phyloP scores from a whole-genome alignment of 805 yeast genomes.

The Metschnikowia sp. region DNA sequence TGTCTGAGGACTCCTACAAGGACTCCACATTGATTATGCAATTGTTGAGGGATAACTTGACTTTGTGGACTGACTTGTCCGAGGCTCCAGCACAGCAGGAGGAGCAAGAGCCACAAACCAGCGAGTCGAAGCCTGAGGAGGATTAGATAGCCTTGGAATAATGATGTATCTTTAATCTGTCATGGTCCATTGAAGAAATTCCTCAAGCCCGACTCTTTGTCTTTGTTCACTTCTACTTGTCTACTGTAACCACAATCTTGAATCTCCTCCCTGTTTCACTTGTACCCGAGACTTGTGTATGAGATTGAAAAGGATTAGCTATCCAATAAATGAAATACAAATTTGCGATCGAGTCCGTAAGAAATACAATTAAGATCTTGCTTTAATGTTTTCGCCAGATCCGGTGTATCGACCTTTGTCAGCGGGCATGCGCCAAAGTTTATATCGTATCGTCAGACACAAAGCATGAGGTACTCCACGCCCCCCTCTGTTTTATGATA shows the following conservation, averaged over 20 bases:
- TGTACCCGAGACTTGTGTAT: constrained; percentile 1
- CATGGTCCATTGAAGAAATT: constrained; percentile 10
- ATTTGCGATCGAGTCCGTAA: background rate
- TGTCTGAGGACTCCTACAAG: constrained; percentile 97
- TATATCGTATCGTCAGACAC: too few relatives aligned
- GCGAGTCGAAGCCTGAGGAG: constrained; percentile 25
- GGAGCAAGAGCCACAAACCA: constrained; percentile 22
- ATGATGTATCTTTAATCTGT: constrained; percentile 11
- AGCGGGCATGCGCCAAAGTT: too few relatives aligned
- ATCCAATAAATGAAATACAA: constrained; percentile 9
- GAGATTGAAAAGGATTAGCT: constrained; percentile 8
- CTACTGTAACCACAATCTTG: constrained; percentile 15
- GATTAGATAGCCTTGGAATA: constrained; percentile 21
- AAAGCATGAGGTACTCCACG: too few relatives aligned
- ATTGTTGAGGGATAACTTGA: constrained; percentile 95
- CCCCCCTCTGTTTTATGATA: too few relatives aligned
- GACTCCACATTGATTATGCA: constrained; percentile 99
- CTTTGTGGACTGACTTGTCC: constrained; percentile 96
- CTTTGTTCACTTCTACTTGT: constrained; percentile 18
- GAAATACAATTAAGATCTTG: too few relatives aligned
- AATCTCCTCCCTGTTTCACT: constrained; percentile 4
- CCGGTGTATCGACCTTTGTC: too few relatives aligned
- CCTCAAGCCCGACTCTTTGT: constrained; percentile 11
- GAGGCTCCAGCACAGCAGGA: constrained; percentile 58
- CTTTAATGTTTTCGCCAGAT: too few relatives aligned